A percentile compares a stretch with the other conserved stretches of the same genome.
phyloP scores from a whole-genome alignment of 2,329 filamentous ascomycete genomes.

The Zymoseptoria crescenta region DNA sequence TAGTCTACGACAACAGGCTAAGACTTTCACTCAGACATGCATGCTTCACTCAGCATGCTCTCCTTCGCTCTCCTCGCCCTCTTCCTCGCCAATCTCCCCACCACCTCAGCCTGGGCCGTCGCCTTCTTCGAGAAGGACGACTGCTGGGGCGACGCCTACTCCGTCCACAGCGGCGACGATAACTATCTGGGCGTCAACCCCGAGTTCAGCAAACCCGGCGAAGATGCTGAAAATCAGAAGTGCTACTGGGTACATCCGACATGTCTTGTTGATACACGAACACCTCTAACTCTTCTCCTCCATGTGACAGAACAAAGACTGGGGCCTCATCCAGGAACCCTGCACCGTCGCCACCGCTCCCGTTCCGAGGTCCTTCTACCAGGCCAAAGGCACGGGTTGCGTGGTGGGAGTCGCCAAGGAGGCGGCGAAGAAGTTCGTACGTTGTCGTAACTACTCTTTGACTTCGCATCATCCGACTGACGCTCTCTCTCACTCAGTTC shows the following conservation, averaged over 20 bases:
- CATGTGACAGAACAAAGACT: background rate
- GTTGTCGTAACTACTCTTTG: background rate
- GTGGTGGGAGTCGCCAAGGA: background rate
- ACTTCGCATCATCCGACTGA: background rate
- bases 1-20: background rate
- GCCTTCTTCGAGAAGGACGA: slow-evolving; percentile 1
- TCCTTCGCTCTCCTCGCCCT: background rate
- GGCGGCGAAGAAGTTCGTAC: background rate
- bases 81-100: background rate
- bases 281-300: background rate
- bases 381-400: background rate
- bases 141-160: background rate
- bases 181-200: background rate
- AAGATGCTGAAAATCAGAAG: background rate
- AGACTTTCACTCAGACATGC: background rate
- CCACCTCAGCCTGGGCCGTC: slow-evolving; percentile 1
- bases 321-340: background rate
- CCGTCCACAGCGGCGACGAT: background rate
- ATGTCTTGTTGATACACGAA: background rate
- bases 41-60: background rate
- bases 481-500: background rate
- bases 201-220: background rate
- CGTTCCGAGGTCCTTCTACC: background rate
- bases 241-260: background rate
- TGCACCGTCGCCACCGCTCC: background rate